Evolutionary conservation across 1,284 basidiomycete genomes (phyloP), one percentile per base, ranked within the genome.

Genomic region (Leccinum brunneo-olivaceum): DNA sequence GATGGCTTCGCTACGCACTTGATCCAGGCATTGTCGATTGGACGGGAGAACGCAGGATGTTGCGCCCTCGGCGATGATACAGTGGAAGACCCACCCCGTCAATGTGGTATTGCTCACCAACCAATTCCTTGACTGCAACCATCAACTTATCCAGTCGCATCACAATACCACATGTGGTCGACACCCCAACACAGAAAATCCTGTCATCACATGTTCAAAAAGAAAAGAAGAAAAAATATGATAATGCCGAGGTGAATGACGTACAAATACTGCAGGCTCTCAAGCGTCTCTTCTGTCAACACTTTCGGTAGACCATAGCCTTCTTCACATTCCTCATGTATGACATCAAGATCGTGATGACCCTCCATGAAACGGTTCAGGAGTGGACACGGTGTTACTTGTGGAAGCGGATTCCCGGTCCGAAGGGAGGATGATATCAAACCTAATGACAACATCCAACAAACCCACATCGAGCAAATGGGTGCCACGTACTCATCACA

Each of bases 331-430:
- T 82, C 79, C 47, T 77, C 71, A 19, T 79, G 72, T 18, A 84
- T 72, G 16, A 85, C 69, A 37, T 82, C 75, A 23, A 86, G 58
- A 0, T 81, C 83, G 38, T 81, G 76, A 29, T 67, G 69, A 40
- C 72, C 66, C n/a, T 70, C 59, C 68, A 81, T 73, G 54, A 89
- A 89, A 7, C 89, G 73, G 54, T 90, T 81, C 0, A 91, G 67
- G 3, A 93, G 70, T 0, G 90, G 90, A 51, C 83, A 85, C 0
- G 90, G 87, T 0, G 88, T 91, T 36, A 93, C 86, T 56, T 94
- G 90, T 0, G 90, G 90, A 15, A 94, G 65, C 0, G 90, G 80
- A 11, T 69, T 69, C 4, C 85, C 90, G 0, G 81, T 84, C n/a
- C 82, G 74, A 24, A 94, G 67, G 2, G 89, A 76, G 0, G 75